Conservation (phyloP, 2,329 filamentous ascomycete species). For the Tolypocladium tropicale region DNA sequence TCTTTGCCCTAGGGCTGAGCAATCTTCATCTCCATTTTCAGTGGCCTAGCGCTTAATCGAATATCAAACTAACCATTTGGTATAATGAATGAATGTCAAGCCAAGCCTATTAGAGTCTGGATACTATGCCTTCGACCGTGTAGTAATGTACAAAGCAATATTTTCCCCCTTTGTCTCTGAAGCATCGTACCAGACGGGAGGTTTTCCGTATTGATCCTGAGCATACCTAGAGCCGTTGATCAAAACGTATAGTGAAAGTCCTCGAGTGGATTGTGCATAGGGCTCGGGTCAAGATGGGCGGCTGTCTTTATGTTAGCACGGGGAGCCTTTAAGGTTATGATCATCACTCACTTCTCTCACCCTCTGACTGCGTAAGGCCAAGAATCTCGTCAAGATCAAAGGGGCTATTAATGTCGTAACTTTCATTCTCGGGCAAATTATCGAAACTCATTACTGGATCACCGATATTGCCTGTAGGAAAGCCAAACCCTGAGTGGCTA, state of each 20-base stretch:
- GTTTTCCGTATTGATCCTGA: too few species aligned
- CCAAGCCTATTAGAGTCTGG: not conserved
- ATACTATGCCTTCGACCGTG: not conserved
- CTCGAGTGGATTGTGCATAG: not conserved
- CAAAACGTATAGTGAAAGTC: not conserved
- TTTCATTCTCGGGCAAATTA: conserved; percentile 8
- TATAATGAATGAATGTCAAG: not conserved
- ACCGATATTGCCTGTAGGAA: not conserved
- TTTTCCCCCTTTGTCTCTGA: too few species aligned
- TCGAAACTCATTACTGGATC: conserved; percentile 8
- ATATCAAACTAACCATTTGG: too few species aligned
- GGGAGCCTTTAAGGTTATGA: not conserved
- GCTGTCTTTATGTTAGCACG: not conserved
- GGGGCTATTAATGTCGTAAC: conserved; percentile 12
- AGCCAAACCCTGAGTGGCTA: conserved; percentile 1
- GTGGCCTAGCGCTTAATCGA: not conserved
- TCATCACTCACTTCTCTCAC: conserved; percentile 7
- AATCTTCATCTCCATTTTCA: not conserved
- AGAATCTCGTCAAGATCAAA: conserved; percentile 12
- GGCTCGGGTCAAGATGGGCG: not conserved
- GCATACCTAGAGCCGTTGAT: too few species aligned
- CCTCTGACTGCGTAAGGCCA: conserved; percentile 7
- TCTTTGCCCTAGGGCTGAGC: not conserved
- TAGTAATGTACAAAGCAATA: not conserved
- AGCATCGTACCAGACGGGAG: too few species aligned